These are phyloP conservation scores for Malania oleifera DNA, from an alignment of 164 flowering plant species.

Conservation along the genomic window DNA sequence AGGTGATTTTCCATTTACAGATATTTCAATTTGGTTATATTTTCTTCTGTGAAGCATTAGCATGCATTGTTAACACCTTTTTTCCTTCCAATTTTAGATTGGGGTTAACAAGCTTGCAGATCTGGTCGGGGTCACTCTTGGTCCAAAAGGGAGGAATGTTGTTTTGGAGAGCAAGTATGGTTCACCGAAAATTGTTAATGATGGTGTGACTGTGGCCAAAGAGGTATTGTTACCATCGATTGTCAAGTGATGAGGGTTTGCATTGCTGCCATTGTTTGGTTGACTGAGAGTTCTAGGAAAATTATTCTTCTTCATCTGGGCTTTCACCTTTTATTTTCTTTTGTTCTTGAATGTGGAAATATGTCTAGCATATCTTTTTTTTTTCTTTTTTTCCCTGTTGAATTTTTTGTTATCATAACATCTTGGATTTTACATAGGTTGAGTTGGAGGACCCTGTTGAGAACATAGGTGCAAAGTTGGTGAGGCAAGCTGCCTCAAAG, in stretches of 20 bases:
- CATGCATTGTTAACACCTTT: background rate
- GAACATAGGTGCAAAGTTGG: slow-evolving; percentile 81
- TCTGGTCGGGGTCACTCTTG: slow-evolving; percentile 79
- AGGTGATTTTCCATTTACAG: slow-evolving; percentile 40
- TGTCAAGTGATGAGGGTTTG: no score
- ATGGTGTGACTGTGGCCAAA: slow-evolving; percentile 87
- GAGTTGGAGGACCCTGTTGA: slow-evolving; percentile 86
- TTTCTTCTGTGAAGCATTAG: background rate
- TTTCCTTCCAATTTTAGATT: slow-evolving; percentile 34
- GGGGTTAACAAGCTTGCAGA: slow-evolving; percentile 81
- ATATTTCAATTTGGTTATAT: background rate
- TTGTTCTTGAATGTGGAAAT: no score
- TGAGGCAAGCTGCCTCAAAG: slow-evolving; percentile 87
- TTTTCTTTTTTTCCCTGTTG: background rate
- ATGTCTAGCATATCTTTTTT: no score
- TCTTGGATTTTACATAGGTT: slow-evolving; percentile 33
- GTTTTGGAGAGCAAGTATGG: slow-evolving; percentile 89
- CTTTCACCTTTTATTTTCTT: no score
- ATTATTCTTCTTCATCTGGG: no score
- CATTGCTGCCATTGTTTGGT: no score
- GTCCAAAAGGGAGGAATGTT: slow-evolving; percentile 95
- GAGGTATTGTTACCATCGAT: slow-evolving; percentile 43
- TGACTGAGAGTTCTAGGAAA: no score
- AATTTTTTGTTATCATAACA: background rate
- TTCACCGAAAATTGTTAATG: slow-evolving; percentile 91